These are phyloP conservation scores for Aspergillus sp. DNA, from an alignment of 2,329 filamentous ascomycete genomes.

Conservation along the genomic window DNA sequence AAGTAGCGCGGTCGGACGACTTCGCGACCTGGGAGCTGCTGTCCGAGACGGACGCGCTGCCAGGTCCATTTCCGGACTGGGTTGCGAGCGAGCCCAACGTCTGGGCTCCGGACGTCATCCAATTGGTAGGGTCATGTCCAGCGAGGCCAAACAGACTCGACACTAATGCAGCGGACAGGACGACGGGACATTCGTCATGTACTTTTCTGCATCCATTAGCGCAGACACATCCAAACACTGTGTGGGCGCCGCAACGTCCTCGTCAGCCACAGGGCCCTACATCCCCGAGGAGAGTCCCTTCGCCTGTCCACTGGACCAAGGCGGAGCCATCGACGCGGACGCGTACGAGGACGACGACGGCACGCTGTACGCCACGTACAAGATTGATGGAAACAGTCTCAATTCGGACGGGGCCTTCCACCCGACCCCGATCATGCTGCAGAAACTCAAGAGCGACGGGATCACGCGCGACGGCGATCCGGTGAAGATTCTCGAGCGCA, in stretches of 20 bases:
- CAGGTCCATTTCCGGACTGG: slow-evolving; percentile 44
- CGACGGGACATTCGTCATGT: slow-evolving; percentile 47
- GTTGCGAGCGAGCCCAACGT: slow-evolving; percentile 44
- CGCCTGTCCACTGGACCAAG: slow-evolving; percentile 42
- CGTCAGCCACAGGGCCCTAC: slow-evolving; percentile 36
- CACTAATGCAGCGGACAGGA: slow-evolving; percentile 10
- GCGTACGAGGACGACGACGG: slow-evolving; percentile 48
- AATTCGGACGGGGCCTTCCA: slow-evolving; percentile 36
- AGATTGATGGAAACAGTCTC: slow-evolving; percentile 53
- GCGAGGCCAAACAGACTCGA: not conserved
- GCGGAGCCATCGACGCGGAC: slow-evolving; percentile 54
- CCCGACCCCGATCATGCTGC: slow-evolving; percentile 35
- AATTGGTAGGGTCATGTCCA: slow-evolving; percentile 25
- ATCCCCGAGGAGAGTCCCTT: slow-evolving; percentile 37
- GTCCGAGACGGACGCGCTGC: slow-evolving; percentile 20
- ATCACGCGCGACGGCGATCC: slow-evolving; percentile 42
- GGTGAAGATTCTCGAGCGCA: slow-evolving; percentile 49
- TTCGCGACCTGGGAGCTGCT: slow-evolving; percentile 32
- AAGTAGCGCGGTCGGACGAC: slow-evolving; percentile 37
- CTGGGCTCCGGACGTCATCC: slow-evolving; percentile 53
- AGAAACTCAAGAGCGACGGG: slow-evolving; percentile 36
- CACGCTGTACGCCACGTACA: slow-evolving; percentile 52
- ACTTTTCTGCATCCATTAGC: slow-evolving; percentile 44
- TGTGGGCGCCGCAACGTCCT: slow-evolving; percentile 45
- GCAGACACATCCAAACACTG: slow-evolving; percentile 41